phyloP scores from a whole-genome alignment of 352 stramenopile genomes.

The Phytophthora macrochlamydospora region DNA sequence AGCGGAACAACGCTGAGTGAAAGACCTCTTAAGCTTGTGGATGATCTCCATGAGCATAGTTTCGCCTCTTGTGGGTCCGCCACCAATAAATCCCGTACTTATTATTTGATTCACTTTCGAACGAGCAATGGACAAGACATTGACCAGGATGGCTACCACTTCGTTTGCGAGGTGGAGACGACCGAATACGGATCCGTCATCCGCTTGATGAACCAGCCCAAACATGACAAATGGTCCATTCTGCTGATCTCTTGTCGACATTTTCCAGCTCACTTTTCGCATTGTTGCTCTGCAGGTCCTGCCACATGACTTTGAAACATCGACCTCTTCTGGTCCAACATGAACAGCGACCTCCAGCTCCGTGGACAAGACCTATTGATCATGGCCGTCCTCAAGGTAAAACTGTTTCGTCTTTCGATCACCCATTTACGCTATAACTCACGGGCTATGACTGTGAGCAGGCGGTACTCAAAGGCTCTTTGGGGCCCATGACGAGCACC shows the following conservation, averaged over 20 bases:
- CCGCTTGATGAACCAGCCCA: conserved; percentile 11
- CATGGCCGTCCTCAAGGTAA: conserved; percentile 1
- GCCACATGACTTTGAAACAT: conserved; percentile 12
- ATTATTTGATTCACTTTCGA: neutral
- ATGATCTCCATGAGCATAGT: neutral
- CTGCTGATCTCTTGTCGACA: neutral
- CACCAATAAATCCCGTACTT: neutral
- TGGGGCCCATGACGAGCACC: conserved; percentile 17
- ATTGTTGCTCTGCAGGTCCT: conserved; percentile 13
- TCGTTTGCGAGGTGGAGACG: conserved; percentile 11
- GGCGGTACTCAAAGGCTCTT: conserved; percentile 7
- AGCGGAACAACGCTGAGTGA: too few species aligned
- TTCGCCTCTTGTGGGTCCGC: too few species aligned
- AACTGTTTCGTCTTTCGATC: neutral
- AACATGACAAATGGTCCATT: conserved; percentile 16
- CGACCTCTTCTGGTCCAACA: conserved; percentile 17
- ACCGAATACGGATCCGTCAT: conserved; percentile 1
- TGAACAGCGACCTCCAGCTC: conserved; percentile 13
- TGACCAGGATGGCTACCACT: neutral
- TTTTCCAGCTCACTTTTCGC: neutral
- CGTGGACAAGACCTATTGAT: conserved; percentile 4
- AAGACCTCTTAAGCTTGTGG: too few species aligned
- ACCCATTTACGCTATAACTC: neutral
- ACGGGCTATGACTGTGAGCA: neutral
- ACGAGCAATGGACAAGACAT: neutral